Evolutionary conservation across 495 filamentous ascomycete genomes (phyloP), one percentile per base, ranked within the genome.

Genomic region (Penicillium lagena): DNA sequence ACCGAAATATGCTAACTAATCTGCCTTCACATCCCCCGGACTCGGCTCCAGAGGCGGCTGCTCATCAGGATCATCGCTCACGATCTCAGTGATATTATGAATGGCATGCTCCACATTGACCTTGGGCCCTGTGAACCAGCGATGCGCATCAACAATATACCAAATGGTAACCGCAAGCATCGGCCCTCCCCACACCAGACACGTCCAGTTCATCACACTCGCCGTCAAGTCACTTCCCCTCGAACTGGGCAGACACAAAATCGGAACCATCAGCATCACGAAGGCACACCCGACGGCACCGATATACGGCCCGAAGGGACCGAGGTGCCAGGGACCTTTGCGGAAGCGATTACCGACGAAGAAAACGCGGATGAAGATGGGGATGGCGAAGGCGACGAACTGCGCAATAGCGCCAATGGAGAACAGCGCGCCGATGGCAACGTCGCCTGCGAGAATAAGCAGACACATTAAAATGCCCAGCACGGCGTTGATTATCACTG

Each of bases 61-160:
- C 17, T 55, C 39, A 12, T 48, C 32, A 15, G 29, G 22, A 22
- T 22, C 22, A 3, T 22, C 22, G 22, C 22, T 22, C 22, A 22
- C 22, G 22, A 22, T 22, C 22, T 22, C 22, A 22, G 22, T 6
- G 22, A 22, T 22, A 6, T 22, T 29, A 50, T 63, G 57, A 39
- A 68, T 65, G 2, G 60, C 60, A 67, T 74, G 71, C 49, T 71
- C 66, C 9, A 72, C 57, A 59, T 74, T 74, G 28, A 78, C 72
- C 62, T 84, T 84, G 0, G 86, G 86, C 0, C 86, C 86, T 47
- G 79, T 85, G 62, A 90, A 90, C 86, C 86, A 89, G 49, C 79
- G 80, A 15, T 68, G 72, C 5, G 86, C 86, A 57, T 78, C 78
- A 29, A 88, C 67, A 51, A 82, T 60, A 76, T 83, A 90, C 83